These are phyloP conservation scores for Plectosphaerella plurivora DNA, from an alignment of 2,329 filamentous ascomycete genomes.

Conservation along the genomic window DNA sequence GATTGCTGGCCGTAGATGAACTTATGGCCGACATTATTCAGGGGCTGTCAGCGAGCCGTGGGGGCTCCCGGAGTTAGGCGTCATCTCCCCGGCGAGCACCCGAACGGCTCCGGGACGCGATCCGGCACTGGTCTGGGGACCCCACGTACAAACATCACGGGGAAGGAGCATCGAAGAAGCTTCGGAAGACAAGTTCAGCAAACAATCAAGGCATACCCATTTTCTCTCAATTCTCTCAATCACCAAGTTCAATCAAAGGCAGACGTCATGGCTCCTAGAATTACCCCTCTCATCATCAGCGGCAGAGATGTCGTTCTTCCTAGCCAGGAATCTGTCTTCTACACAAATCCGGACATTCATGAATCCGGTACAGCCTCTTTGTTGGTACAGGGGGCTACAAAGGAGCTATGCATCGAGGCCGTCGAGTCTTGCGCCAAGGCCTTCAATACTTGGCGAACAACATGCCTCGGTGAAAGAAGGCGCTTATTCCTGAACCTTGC, in stretches of 20 bases:
- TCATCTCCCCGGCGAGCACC: background rate
- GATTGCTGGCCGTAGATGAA: too few relatives aligned
- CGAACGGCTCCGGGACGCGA: too few relatives aligned
- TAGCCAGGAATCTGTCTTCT: background rate
- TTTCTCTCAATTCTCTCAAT: too few relatives aligned
- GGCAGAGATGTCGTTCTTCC: slow-evolving; percentile 3
- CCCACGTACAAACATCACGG: too few relatives aligned
- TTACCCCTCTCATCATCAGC: slow-evolving; percentile 6
- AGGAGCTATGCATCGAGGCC: background rate
- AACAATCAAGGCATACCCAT: too few relatives aligned
- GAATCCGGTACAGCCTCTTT: background rate
- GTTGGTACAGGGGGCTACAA: slow-evolving; percentile 2
- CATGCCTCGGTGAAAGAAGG: background rate
- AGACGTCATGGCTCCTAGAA: background rate
- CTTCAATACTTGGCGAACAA: slow-evolving; percentile 3
- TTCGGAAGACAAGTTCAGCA: too few relatives aligned
- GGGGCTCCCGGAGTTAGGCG: background rate
- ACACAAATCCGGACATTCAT: slow-evolving; percentile 2
- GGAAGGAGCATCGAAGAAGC: too few relatives aligned
- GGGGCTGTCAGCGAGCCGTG: background rate
- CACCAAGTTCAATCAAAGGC: too few relatives aligned
- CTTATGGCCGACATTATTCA: too few relatives aligned
- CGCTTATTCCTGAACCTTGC: slow-evolving; percentile 2
- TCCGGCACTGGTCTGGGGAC: too few relatives aligned
- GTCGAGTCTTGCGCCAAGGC: slow-evolving; percentile 3